A percentile compares a stretch with the other conserved stretches of the same genome.
These are phyloP conservation scores for Talaromyces funiculosus DNA, from an alignment of 2,329 filamentous ascomycete species.

Conservation along the genomic window DNA sequence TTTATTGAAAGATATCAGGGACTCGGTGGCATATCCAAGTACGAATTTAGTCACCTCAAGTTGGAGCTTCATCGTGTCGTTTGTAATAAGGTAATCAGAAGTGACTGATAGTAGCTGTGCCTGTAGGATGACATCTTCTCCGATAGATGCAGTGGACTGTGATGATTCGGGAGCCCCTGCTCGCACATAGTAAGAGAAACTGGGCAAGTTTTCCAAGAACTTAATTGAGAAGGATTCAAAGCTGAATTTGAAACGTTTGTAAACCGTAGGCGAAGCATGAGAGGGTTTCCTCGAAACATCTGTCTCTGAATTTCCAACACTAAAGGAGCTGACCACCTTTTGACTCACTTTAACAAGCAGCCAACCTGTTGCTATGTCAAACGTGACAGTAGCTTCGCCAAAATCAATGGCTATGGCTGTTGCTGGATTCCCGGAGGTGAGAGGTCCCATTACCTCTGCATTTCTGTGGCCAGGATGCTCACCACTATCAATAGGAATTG, in stretches of 20 bases:
- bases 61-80: conserved; percentile 22
- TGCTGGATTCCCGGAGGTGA: conserved; percentile 5
- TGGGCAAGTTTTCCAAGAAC: conserved; percentile 34
- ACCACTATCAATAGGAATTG: conserved; percentile 13
- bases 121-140: conserved; percentile 32
- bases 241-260: conserved; percentile 20
- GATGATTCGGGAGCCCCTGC: conserved; percentile 14
- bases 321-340: conserved; percentile 22
- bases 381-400: conserved; percentile 25
- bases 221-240: conserved; percentile 29
- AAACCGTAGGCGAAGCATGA: background rate
- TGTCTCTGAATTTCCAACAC: conserved; percentile 8
- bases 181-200: conserved; percentile 22
- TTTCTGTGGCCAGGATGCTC: conserved; percentile 2
- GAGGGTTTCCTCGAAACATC: background rate
- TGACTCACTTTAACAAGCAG: conserved; percentile 35
- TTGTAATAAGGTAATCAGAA: conserved; percentile 20
- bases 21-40: conserved; percentile 45
- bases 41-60: conserved; percentile 38
- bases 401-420: conserved; percentile 28
- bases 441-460: conserved; percentile 5
- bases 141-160: conserved; percentile 19
- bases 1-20: conserved; percentile 50
- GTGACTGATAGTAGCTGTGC: conserved; percentile 23
- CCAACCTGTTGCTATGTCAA: conserved; percentile 40